Evolutionary conservation across 306 rosid genomes (phyloP).

Genomic region (Ochetophila trinervis): DNA sequence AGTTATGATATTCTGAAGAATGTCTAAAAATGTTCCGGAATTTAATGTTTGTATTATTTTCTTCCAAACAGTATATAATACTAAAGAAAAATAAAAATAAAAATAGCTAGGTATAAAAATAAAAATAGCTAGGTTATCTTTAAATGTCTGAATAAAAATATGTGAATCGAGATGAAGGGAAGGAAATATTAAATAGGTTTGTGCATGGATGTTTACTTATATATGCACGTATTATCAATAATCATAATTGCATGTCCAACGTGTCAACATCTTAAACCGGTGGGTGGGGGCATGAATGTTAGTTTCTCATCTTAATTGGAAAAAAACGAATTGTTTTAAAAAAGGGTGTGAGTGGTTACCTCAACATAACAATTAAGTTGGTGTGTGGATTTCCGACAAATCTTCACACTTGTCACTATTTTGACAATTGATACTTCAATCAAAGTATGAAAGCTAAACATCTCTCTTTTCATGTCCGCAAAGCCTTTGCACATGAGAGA

Average conservation of each 20-base stretch:
- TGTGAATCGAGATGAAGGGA: too few species aligned
- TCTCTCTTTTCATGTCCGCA: not conserved
- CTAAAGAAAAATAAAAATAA: too few species aligned
- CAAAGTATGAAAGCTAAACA: constrained; percentile 3
- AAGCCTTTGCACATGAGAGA: constrained; percentile 10
- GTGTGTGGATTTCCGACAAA: constrained; percentile 25
- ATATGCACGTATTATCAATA: too few species aligned
- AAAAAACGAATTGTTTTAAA: not conserved
- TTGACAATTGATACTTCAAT: constrained; percentile 10
- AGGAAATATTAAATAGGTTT: too few species aligned
- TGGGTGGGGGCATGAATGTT: not conserved
- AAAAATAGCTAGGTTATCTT: too few species aligned
- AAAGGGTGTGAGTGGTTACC: not conserved
- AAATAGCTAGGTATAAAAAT: too few species aligned
- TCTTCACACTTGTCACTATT: constrained; percentile 5
- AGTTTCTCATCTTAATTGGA: not conserved
- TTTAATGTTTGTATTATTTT: too few species aligned
- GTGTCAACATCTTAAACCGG: not conserved
- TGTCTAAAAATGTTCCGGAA: too few species aligned
- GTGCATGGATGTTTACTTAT: too few species aligned
- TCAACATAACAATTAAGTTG: constrained; percentile 1
- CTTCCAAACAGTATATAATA: too few species aligned
- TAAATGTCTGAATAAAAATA: too few species aligned
- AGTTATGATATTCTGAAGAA: too few species aligned
- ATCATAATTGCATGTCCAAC: not conserved